Evolutionary conservation across 345 rosid species (phyloP).

Genomic region (Lenwebbia sp.): DNA sequence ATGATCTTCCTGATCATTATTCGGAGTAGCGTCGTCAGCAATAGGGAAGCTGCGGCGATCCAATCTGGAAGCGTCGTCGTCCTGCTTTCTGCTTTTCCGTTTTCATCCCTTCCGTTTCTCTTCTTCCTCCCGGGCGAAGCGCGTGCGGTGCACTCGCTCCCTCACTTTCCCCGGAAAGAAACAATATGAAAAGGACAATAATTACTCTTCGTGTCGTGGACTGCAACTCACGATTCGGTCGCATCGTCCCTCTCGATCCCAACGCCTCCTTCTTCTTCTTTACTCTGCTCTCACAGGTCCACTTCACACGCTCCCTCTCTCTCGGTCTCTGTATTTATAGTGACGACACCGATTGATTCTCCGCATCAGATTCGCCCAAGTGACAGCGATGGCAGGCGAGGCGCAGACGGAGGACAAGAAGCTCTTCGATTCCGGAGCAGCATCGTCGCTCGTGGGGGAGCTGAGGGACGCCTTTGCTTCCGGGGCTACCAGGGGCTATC

Average conservation of each 20-base stretch:
- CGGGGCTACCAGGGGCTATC: slow-evolving; percentile 63
- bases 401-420: neutral
- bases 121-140: neutral
- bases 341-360: neutral
- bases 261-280: neutral
- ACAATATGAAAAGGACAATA: neutral
- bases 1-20: no score
- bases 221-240: neutral
- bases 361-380: neutral
- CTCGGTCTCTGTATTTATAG: neutral
- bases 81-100: no score
- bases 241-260: neutral
- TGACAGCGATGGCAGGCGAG: neutral
- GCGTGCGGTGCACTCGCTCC: neutral
- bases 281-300: no score
- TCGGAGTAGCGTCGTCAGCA: no score
- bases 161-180: neutral
- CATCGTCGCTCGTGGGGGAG: slow-evolving; percentile 31
- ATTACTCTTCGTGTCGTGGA: neutral
- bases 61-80: no score
- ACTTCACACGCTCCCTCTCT: neutral
- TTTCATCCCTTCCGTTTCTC: no score
- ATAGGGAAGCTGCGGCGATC: no score
- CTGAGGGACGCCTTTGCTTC: slow-evolving; percentile 33
- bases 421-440: slow-evolving; percentile 42